Base-by-base conservation (phyloP, 805 yeast species). In the Dipodascopsis uninucleata region DNA sequence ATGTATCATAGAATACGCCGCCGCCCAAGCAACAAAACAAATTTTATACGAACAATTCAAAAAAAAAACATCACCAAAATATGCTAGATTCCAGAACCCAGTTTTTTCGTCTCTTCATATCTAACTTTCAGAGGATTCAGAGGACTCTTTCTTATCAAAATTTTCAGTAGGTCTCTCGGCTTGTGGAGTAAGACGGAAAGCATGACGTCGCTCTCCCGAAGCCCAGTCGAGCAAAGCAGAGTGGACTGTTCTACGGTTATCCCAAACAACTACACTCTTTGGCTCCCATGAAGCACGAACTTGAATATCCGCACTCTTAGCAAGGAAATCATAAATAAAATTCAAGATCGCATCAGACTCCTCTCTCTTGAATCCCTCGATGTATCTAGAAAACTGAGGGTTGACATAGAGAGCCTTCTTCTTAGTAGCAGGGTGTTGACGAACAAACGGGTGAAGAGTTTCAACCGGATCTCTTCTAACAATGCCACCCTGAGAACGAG, bases 141-240 rank as follows among this genome's bases (percentile, higher is more conserved):
- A n/a, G n/a, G n/a, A n/a, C n/a, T n/a, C n/a, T n/a, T 16, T 32
- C 22, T 29, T n/a, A 14, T 43, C 34, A 28, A 18, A 34, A 5
- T 8, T 39, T 33, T 50, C 58, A 6, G 25, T 17, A 3, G 88
- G 88, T 60, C 82, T 70, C 61, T 83, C 90, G 17, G 81, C 89
- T 59, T 79, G 77, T 2, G 89, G 85, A 22, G 89, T 82, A 48
- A 82, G 70, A 65, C 90, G 73, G 66, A 78, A 79, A n/a, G 84
- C 83, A 57, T 83, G 89, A 63, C 90, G 75, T 20, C 76, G 69
- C 20, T 71, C 74, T n/a, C 46, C 40, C 5, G 40, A 37, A n/a
- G 51, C 31, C 51, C 51, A 83, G 61, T 84, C 90, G 36, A 78
- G 70, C 22, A 79, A 70, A 12, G 87, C 87, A 12, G 86, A 71